phyloP scores from a whole-genome alignment of 2,329 filamentous ascomycete genomes.

The Botryotinia calthae region DNA sequence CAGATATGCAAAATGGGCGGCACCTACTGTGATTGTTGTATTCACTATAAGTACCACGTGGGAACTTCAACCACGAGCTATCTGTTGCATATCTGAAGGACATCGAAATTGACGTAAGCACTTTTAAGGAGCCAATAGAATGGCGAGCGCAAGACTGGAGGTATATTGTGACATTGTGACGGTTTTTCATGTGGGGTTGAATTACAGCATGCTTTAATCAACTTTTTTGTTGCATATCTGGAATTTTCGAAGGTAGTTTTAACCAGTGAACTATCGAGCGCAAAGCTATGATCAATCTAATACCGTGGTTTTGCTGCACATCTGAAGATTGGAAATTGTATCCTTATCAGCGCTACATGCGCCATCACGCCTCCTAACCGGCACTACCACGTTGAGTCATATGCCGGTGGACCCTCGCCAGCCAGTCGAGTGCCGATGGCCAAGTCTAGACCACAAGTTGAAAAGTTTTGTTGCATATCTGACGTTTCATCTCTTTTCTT shows the following conservation, averaged over 20 bases:
- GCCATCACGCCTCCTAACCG: background rate
- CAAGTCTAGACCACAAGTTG: background rate
- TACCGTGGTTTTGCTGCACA: background rate
- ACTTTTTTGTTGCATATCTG: background rate
- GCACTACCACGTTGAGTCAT: background rate
- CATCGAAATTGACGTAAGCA: constrained; percentile 4
- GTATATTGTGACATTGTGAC: background rate
- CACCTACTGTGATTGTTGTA: background rate
- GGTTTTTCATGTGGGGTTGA: background rate
- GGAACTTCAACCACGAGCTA: background rate
- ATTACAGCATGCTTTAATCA: background rate
- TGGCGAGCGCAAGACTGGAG: background rate
- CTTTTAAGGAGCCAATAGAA: background rate
- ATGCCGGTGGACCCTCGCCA: background rate
- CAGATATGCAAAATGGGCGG: background rate
- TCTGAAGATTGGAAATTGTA: background rate
- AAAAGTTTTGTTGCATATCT: background rate
- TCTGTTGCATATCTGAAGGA: constrained; percentile 7
- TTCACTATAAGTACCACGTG: background rate
- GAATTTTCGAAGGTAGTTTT: background rate
- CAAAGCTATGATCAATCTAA: background rate
- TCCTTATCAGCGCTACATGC: background rate
- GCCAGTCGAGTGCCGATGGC: background rate
- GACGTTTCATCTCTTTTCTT: background rate
- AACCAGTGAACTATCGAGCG: background rate